Evolutionary conservation across 148 eudicot genomes (phyloP).

Genomic region (Arctostaphylos glauca): DNA sequence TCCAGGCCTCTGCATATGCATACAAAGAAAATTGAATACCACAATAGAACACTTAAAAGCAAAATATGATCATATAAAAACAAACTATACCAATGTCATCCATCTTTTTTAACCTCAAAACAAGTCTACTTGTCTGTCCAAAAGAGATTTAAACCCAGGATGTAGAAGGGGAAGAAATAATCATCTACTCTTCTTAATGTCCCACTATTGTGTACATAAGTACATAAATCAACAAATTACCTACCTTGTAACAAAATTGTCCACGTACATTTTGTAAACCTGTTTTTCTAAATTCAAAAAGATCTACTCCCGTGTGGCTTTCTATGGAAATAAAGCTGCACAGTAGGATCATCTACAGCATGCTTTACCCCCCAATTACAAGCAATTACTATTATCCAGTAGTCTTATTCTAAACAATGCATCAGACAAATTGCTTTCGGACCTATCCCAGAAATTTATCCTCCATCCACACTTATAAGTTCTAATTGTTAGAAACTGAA

Average conservation of each 20-base stretch:
- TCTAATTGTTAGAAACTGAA: background rate
- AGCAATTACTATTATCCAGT: background rate
- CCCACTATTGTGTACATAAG: background rate
- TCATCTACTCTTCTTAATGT: background rate
- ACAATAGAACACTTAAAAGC: background rate
- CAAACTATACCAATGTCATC: background rate
- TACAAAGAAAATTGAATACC: background rate
- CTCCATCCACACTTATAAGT: background rate
- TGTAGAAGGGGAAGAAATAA: background rate
- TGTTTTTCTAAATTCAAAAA: background rate
- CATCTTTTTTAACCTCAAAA: background rate
- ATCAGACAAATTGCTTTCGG: background rate
- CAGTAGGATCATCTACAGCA: background rate
- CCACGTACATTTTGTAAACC: background rate
- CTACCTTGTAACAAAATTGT: background rate
- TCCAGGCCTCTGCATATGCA: conserved; percentile 5
- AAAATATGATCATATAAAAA: background rate
- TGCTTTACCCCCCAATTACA: background rate
- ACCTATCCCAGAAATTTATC: background rate
- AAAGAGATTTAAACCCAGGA: background rate
- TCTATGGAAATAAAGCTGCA: background rate
- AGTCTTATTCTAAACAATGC: background rate
- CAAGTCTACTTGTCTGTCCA: background rate
- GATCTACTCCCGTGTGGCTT: background rate
- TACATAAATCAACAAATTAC: background rate